Evolutionary conservation across 352 stramenopile species (phyloP), one percentile per base, ranked within the genome.

Genomic region (Pythium aquatile): DNA sequence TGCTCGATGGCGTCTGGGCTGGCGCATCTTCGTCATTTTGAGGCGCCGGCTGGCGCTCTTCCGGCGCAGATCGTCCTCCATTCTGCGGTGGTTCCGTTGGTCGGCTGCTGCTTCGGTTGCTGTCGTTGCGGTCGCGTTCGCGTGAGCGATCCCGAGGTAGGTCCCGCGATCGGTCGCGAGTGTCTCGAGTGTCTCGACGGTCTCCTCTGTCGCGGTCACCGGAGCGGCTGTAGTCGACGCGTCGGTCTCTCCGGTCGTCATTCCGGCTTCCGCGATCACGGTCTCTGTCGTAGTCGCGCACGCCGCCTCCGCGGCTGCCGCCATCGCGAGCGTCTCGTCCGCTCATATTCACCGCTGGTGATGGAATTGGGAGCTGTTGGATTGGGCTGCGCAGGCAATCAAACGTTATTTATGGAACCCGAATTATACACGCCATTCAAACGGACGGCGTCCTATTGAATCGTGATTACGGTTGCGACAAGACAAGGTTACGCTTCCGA

Each of bases 271-370:
- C 35, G 29, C 58, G 40, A 46, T 71, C 52, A 26, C 65, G 58
- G 58, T 65, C 63, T 46, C 60, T 51, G 14, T 66, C 57, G 10
- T 67, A 57, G 59, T 70, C 67, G 17, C 61, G 47, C 5, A 48
- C 42, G 17, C 72, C 65, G 30, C 65, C 56, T 9, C 63, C 60
- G 52, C 68, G 65, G 26, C 67, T 58, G 42, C 46, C 54, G 37
- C 70, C 59, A 32, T 75, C 67, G 30, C 67, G 59, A 28, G 71
- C 67, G 61, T 84, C 77, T 29, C 72, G 68, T 62, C 77, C 75
- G 60, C 77, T 66, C 26, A 68, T 68, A 40, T 58, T 58, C 20
- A 48, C 48, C 20, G 39, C 20, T 54, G 55, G 24, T 46, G 17
- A 33, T 61, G 44, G 44, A 28, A 51, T 40, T 51, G 29, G 35